Evolutionary conservation across 352 stramenopile genomes (phyloP), one percentile per base, ranked within the genome.

Genomic region (Hyaloperonospora arabidopsidis): DNA sequence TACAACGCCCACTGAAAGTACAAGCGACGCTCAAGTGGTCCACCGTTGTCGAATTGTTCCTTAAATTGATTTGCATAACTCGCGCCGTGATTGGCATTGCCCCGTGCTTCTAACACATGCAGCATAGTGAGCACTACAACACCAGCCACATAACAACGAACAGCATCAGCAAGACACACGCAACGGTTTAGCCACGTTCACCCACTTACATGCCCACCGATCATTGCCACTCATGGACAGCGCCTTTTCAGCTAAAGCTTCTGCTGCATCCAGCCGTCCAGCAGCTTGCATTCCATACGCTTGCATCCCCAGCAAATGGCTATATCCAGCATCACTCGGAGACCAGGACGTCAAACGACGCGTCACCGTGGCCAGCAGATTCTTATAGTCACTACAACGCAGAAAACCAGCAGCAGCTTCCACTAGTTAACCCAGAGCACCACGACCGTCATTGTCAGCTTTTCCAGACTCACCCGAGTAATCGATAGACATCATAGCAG

Each of bases 1-100:
- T 79, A 94, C 51, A 89, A 48, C 3, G 76, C 80, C 78, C 80
- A 92, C 50, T 92, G 84, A 59, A 90, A 87, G 57, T 89, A 89
- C 45, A 92, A 21, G 38, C 89, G 81, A 19, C 57, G 65, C 55
- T 89, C 78, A 1, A 94, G 60, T 35, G 79, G 77, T 7, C 74
- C 78, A 39, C 72, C 83, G 22, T 87, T 90, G 49, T 90, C 78
- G 28, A 91, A 92, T 17, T 69, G 63, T 40, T 84, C 81, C 70
- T 83, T 77, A 56, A 85, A 80, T 28, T 87, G 77, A n/a, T 88
- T 73, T n/a, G 79, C 76, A 40, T 88, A 87, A 43, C 84, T 94
- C 12, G 84, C 81, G 48, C 81, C 84, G 50, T 94, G 79, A 56
- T 92, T 89, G 13, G 83, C 78, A 38, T 94, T 94, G 18, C 81